Percentiles rank a stretch among this genome's conserved stretches.
phyloP scores from a whole-genome alignment of 2,329 filamentous ascomycete species.

The Pseudogymnoascus sp. region DNA sequence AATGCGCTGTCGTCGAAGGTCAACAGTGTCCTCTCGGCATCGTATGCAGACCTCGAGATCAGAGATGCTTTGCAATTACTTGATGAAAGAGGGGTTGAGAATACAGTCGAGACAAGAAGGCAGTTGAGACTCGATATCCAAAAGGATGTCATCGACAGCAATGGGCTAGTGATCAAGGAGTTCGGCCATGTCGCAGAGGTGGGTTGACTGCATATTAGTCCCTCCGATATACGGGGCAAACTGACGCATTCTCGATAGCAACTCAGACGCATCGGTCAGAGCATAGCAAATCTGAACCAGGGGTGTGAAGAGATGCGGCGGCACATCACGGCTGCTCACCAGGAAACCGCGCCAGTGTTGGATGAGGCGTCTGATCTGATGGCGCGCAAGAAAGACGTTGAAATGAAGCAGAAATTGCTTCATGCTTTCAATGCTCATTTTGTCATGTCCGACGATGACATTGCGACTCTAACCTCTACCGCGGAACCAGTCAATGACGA shows the following conservation, averaged over 20 bases:
- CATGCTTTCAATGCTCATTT: constrained; percentile 75
- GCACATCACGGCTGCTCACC: constrained; percentile 67
- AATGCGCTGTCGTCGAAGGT: constrained; percentile 73
- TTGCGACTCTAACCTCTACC: constrained; percentile 65
- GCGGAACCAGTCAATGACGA: constrained; percentile 75
- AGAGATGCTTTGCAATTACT: constrained; percentile 73
- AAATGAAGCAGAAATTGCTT: constrained; percentile 72
- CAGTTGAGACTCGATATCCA: constrained; percentile 76
- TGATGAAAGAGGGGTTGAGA: constrained; percentile 62
- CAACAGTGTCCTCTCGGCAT: constrained; percentile 77
- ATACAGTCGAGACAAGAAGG: constrained; percentile 69
- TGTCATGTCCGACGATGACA: constrained; percentile 71
- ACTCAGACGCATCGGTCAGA: constrained; percentile 73
- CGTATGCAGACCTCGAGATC: constrained; percentile 88
- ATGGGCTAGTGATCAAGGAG: constrained; percentile 79
- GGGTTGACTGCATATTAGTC: constrained; percentile 24
- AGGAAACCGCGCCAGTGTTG: constrained; percentile 65
- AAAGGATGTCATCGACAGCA: constrained; percentile 86
- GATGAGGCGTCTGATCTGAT: constrained; percentile 70
- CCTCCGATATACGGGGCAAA: constrained; percentile 8
- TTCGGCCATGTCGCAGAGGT: constrained; percentile 88
- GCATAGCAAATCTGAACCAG: constrained; percentile 69
- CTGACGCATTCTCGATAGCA: constrained; percentile 48
- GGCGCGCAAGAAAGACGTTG: constrained; percentile 62
- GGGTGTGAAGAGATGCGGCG: constrained; percentile 73